Evolutionary conservation across 257 asterid genomes (phyloP).

Genomic region (Solanum okadae): DNA sequence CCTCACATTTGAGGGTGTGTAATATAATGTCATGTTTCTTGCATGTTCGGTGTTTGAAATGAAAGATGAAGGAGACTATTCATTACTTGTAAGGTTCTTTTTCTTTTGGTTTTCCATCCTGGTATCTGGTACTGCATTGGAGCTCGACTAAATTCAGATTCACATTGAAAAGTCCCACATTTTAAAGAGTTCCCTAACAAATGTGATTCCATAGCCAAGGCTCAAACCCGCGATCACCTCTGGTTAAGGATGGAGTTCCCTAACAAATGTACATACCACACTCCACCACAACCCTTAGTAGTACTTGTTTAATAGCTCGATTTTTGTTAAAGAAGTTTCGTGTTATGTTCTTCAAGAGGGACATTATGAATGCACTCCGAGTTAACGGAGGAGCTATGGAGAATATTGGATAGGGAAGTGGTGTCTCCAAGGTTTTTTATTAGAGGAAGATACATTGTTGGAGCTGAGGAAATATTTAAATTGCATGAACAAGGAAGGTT

Average conservation of each 20-base stretch:
- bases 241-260: background rate
- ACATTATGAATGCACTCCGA: constrained; percentile 13
- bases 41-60: background rate
- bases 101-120: background rate
- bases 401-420: constrained; percentile 35
- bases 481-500: constrained; percentile 77
- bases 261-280: background rate
- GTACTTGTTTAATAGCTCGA: background rate
- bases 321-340: constrained; percentile 40
- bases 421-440: constrained; percentile 72
- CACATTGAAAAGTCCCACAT: background rate
- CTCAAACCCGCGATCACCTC: background rate
- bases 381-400: constrained; percentile 56
- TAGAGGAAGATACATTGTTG: constrained; percentile 84
- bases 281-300: background rate
- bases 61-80: background rate
- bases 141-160: background rate
- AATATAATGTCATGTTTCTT: background rate
- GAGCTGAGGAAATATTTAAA: constrained; percentile 63
- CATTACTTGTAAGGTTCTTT: background rate
- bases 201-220: background rate
- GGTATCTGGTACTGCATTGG: background rate
- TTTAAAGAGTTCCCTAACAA: background rate
- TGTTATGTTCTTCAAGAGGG: constrained; percentile 57
- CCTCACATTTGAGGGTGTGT: background rate